phyloP scores from a whole-genome alignment of 371 early-diverging fungal species.

The Mucor mucedo region DNA sequence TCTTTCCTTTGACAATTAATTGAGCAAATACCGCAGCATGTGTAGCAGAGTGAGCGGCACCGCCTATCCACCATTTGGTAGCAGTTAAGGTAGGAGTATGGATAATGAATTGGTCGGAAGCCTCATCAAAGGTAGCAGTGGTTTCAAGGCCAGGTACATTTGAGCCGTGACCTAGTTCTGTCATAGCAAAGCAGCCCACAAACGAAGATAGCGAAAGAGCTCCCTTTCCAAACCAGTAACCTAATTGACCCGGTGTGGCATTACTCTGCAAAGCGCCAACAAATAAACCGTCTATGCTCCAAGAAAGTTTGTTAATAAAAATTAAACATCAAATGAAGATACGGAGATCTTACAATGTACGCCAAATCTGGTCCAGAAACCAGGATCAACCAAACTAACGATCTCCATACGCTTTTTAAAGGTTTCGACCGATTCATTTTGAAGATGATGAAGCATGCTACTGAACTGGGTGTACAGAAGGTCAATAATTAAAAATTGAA shows the following conservation, averaged over 20 bases:
- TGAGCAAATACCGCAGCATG: constrained; percentile 84
- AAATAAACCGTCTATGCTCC: constrained; percentile 75
- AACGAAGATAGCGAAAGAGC: constrained; percentile 82
- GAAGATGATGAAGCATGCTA: constrained; percentile 75
- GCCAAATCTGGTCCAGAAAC: constrained; percentile 92
- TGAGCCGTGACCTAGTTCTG: constrained; percentile 88
- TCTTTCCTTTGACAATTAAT: constrained; percentile 76
- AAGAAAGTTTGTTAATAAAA: neutral
- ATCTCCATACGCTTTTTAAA: constrained; percentile 86
- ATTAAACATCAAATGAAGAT: too few relatives aligned
- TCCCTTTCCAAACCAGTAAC: constrained; percentile 90
- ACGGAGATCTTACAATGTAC: constrained; percentile 70
- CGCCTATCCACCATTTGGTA: constrained; percentile 98
- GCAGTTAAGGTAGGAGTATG: constrained; percentile 91
- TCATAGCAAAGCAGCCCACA: constrained; percentile 93
- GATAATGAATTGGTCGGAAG: constrained; percentile 84
- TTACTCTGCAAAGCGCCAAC: constrained; percentile 89
- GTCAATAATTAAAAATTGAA: too few relatives aligned
- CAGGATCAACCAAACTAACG: constrained; percentile 83
- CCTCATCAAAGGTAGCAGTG: constrained; percentile 88
- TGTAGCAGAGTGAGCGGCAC: constrained; percentile 87
- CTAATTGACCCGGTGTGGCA: constrained; percentile 84
- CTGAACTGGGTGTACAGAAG: constrained; percentile 49
- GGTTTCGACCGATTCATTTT: constrained; percentile 74
- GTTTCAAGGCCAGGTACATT: constrained; percentile 94